Evolutionary conservation across 2,329 filamentous ascomycete species (phyloP).

Genomic region (Colletotrichum australisinense): DNA sequence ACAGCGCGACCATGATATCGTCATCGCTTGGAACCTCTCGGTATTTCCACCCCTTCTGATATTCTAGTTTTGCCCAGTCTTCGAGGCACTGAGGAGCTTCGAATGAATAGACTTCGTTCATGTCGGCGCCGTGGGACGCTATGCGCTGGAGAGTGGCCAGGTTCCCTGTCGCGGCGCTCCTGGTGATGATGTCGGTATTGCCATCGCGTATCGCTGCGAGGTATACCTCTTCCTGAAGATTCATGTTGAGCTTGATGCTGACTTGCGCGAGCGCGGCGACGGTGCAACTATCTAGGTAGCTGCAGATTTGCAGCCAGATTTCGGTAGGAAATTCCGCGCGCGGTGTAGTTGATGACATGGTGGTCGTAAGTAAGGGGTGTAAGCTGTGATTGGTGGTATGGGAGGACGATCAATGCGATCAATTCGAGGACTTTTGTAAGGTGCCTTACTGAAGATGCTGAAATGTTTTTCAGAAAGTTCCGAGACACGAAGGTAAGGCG

Average conservation of each 20-base stretch:
- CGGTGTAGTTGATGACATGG: too few relatives aligned
- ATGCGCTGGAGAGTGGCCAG: background rate
- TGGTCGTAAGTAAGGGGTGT: background rate
- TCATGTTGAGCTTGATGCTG: background rate
- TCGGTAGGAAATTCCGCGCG: background rate
- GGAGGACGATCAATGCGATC: background rate
- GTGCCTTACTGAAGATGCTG: too few relatives aligned
- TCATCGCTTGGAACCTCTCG: background rate
- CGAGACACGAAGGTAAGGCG: too few relatives aligned
- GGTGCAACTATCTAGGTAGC: fast-evolving
- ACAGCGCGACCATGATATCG: background rate
- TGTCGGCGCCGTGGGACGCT: background rate
- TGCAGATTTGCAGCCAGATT: background rate
- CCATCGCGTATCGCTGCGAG: background rate
- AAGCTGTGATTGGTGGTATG: background rate
- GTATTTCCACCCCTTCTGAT: too few relatives aligned
- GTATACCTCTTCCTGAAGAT: background rate
- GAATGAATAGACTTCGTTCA: background rate
- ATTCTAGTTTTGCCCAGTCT: background rate
- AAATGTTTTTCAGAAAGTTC: too few relatives aligned
- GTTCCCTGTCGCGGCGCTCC: background rate
- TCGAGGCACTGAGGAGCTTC: background rate
- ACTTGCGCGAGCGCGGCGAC: background rate
- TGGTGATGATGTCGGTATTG: background rate
- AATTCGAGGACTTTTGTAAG: too few relatives aligned